A percentile compares a stretch with the other conserved stretches of the same genome.
These are phyloP conservation scores for Sicyos edulis DNA, from an alignment of 306 rosid species.

Conservation along the genomic window DNA sequence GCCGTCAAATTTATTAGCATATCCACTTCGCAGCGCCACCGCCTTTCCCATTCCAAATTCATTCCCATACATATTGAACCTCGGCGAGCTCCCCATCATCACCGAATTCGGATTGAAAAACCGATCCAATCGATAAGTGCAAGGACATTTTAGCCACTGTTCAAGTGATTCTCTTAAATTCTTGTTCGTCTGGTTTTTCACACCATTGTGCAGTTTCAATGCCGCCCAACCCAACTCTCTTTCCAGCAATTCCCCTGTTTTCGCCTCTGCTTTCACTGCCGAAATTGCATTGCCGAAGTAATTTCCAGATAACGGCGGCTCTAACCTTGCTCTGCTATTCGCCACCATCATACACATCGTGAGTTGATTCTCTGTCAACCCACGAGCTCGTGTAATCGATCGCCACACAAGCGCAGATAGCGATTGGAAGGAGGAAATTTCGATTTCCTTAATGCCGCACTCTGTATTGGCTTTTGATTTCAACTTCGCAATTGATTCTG, in stretches of 20 bases:
- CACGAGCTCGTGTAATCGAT: constrained; percentile 41
- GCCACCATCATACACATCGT: constrained; percentile 37
- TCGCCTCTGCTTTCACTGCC: not conserved
- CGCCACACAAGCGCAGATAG: constrained; percentile 55
- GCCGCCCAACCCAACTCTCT: constrained; percentile 51
- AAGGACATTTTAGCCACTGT: not conserved
- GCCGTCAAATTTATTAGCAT: too few species aligned
- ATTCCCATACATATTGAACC: constrained; percentile 10
- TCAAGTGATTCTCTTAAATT: not conserved
- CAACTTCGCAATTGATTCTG: constrained; percentile 42
- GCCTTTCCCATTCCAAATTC: constrained; percentile 42
- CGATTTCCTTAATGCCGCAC: constrained; percentile 25
- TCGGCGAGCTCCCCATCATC: constrained; percentile 35
- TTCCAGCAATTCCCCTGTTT: constrained; percentile 34
- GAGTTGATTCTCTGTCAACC: not conserved
- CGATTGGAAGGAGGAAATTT: constrained; percentile 52
- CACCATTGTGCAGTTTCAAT: constrained; percentile 39
- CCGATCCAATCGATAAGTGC: too few species aligned
- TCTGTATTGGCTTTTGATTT: constrained; percentile 54
- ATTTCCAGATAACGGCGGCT: constrained; percentile 32
- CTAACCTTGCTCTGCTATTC: constrained; percentile 40
- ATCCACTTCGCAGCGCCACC: too few species aligned
- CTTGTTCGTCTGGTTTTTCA: constrained; percentile 22
- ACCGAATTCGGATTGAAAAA: constrained; percentile 23
- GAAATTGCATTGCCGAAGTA: constrained; percentile 44